Conservation (phyloP, 768 basidiomycete species). For the Cytidiella melzeri region DNA sequence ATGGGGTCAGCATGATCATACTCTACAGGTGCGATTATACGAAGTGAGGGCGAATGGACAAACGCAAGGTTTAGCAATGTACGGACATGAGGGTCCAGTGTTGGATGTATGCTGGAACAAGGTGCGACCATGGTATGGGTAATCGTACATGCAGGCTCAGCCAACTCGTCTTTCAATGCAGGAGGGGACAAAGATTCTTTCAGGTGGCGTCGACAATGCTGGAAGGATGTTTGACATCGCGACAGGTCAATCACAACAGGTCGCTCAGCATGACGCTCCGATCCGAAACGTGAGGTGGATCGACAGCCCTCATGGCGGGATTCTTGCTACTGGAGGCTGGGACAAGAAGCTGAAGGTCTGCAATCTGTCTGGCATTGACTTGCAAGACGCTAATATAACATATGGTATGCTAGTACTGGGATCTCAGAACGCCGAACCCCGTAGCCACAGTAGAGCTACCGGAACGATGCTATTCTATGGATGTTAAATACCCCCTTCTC, state of each 20-base stretch:
- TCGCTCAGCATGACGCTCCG: slow-evolving; percentile 87
- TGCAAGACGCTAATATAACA: not conserved
- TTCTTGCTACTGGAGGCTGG: slow-evolving; percentile 95
- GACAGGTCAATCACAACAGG: slow-evolving; percentile 75
- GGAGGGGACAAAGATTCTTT: slow-evolving; percentile 88
- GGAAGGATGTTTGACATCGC: slow-evolving; percentile 88
- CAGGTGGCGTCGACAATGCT: slow-evolving; percentile 91
- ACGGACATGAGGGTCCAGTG: slow-evolving; percentile 85
- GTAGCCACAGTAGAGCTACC: slow-evolving; percentile 75
- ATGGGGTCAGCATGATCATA: not conserved
- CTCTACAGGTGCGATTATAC: slow-evolving; percentile 77
- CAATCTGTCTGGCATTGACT: not conserved
- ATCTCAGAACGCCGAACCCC: slow-evolving; percentile 68
- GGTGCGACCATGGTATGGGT: slow-evolving; percentile 35
- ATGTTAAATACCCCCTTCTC: slow-evolving; percentile 73
- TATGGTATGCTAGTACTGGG: slow-evolving; percentile 70
- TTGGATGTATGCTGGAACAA: slow-evolving; percentile 88
- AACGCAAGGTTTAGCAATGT: slow-evolving; percentile 85
- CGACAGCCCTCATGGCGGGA: slow-evolving; percentile 67
- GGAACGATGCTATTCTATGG: slow-evolving; percentile 85
- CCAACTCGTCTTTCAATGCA: slow-evolving; percentile 28
- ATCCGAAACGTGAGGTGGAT: slow-evolving; percentile 80
- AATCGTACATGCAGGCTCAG: not conserved
- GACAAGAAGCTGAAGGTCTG: slow-evolving; percentile 90
- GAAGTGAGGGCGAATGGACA: slow-evolving; percentile 78